These are phyloP conservation scores for Aegilops longissima DNA, from an alignment of 176 grass and related monocot species.

Conservation along the genomic window DNA sequence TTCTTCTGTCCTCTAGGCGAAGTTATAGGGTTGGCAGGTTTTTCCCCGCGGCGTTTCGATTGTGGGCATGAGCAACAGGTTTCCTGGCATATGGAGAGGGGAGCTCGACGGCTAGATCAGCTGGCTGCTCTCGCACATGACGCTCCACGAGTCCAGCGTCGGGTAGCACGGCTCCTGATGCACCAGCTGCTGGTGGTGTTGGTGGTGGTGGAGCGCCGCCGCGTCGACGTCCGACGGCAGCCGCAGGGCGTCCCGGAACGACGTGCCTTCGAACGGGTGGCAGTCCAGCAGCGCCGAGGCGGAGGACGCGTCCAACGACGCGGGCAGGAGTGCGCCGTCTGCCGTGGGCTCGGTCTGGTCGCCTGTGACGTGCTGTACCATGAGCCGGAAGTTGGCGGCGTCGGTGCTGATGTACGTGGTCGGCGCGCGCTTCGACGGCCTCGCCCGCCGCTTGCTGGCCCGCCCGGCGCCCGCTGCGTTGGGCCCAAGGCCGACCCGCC, in stretches of 20 bases:
- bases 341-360: slow-evolving; percentile 17
- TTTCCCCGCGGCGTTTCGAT: too few species aligned
- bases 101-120: too few species aligned
- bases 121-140: slow-evolving; percentile 33
- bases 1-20: too few species aligned
- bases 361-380: slow-evolving; percentile 84
- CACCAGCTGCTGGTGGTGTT: not conserved
- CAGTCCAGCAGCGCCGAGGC: not conserved
- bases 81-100: too few species aligned
- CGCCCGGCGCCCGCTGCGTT: not conserved
- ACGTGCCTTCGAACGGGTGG: not conserved
- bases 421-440: slow-evolving; percentile 53
- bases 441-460: slow-evolving; percentile 49
- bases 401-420: slow-evolving; percentile 92
- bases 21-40: too few species aligned
- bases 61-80: too few species aligned
- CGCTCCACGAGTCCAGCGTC: slow-evolving; percentile 65
- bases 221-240: not conserved
- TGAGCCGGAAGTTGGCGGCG: slow-evolving; percentile 73
- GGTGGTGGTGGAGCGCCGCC: not conserved
- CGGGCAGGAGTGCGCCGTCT: too few species aligned
- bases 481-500: not conserved
- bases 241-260: not conserved
- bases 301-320: too few species aligned
- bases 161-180: slow-evolving; percentile 37